Conservation (phyloP, 2,329 filamentous ascomycete species). For the Metarhizium guizhouense region DNA sequence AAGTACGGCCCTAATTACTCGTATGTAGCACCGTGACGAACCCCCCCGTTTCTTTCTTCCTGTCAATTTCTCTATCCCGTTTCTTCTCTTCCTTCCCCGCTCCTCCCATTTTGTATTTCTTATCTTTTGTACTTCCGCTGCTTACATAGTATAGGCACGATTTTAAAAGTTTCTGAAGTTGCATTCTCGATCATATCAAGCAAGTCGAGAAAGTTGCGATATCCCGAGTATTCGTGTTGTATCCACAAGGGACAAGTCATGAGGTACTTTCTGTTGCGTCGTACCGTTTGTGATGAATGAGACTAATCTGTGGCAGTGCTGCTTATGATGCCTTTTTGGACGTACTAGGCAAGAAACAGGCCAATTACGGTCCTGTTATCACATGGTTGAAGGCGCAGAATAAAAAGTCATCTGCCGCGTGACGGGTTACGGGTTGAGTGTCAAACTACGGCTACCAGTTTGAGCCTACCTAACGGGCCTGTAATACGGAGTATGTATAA, state of each 20-base stretch:
- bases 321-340: slow-evolving; percentile 60
- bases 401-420: slow-evolving; percentile 12
- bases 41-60: too few species aligned
- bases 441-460: neutral
- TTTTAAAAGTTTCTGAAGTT: slow-evolving; percentile 56
- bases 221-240: slow-evolving; percentile 46
- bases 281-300: neutral
- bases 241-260: slow-evolving; percentile 51
- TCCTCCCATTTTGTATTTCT: neutral
- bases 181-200: slow-evolving; percentile 56
- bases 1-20: slow-evolving; percentile 48
- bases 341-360: slow-evolving; percentile 64
- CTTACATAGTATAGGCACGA: slow-evolving; percentile 39
- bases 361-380: slow-evolving; percentile 54
- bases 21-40: slow-evolving; percentile 30
- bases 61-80: too few species aligned
- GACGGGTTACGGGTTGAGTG: neutral
- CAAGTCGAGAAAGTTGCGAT: slow-evolving; percentile 32
- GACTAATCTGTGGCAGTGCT: slow-evolving; percentile 37
- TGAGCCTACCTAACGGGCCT: neutral
- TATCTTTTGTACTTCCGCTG: neutral
- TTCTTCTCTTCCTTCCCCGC: too few species aligned
- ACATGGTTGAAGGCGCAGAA: slow-evolving; percentile 53
- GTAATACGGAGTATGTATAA: neutral
- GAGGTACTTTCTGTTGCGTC: slow-evolving; percentile 41